Evolutionary conservation across 805 yeast species (phyloP).

Genomic region (Brettanomyces custersianus): DNA sequence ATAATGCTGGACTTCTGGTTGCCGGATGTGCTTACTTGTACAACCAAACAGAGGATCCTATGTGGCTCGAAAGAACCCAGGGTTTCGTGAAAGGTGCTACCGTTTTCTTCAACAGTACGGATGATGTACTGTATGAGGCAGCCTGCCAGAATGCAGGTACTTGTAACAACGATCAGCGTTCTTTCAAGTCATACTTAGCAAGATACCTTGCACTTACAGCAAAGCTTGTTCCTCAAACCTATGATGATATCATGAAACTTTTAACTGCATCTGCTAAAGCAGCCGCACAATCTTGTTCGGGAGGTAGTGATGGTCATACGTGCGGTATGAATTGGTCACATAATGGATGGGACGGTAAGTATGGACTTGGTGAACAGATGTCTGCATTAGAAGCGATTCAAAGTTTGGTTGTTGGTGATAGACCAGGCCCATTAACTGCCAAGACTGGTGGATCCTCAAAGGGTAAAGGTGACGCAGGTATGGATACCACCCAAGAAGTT

Average conservation of each 20-base stretch:
- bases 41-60: slow-evolving; percentile 55
- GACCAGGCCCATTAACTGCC: slow-evolving; percentile 44
- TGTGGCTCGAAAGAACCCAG: slow-evolving; percentile 59
- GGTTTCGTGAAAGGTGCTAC: slow-evolving; percentile 45
- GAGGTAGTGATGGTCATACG: slow-evolving; percentile 68
- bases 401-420: slow-evolving; percentile 32
- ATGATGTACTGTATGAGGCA: slow-evolving; percentile 62
- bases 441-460: slow-evolving; percentile 20
- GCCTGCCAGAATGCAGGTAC: slow-evolving; percentile 62
- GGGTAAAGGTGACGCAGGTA: slow-evolving; percentile 67
- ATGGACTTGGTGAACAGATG: slow-evolving; percentile 78
- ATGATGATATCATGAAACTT: slow-evolving; percentile 27
- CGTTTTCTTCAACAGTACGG: slow-evolving; percentile 41
- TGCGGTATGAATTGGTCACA: slow-evolving; percentile 65
- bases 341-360: slow-evolving; percentile 52
- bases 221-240: slow-evolving; percentile 52
- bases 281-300: slow-evolving; percentile 64
- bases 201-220: slow-evolving; percentile 72
- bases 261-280: slow-evolving; percentile 47
- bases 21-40: slow-evolving; percentile 77
- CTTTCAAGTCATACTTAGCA: slow-evolving; percentile 81
- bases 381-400: slow-evolving; percentile 59
- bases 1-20: slow-evolving; percentile 73
- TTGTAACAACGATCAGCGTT: slow-evolving; percentile 83
- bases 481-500: slow-evolving; percentile 29